These are phyloP conservation scores for Cyberlindnera japonica DNA, from an alignment of 805 yeast species.

Conservation along the genomic window DNA sequence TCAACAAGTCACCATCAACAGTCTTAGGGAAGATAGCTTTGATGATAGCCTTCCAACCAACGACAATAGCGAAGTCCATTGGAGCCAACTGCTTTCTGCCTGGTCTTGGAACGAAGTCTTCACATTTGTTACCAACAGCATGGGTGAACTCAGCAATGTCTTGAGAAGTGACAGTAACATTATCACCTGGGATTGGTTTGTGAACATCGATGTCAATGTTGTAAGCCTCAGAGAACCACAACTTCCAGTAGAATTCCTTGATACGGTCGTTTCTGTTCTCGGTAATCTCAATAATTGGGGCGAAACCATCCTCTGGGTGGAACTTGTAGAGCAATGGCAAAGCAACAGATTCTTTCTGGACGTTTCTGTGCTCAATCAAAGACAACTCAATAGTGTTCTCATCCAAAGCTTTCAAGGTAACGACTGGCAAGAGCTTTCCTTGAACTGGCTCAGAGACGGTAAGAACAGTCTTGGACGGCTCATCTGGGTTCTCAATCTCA, in stretches of 20 bases:
- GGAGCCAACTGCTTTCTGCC: constrained; percentile 89
- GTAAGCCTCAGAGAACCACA: constrained; percentile 82
- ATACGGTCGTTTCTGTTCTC: constrained; percentile 89
- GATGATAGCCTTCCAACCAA: constrained; percentile 98
- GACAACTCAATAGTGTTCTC: constrained; percentile 58
- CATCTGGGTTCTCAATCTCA: constrained; percentile 52
- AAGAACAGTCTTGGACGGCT: constrained; percentile 53
- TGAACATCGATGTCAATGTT: constrained; percentile 64
- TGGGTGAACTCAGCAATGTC: constrained; percentile 91
- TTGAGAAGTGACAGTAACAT: constrained; percentile 63
- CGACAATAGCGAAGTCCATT: constrained; percentile 98
- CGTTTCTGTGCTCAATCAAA: constrained; percentile 85
- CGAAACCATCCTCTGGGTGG: constrained; percentile 86
- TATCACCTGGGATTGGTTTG: constrained; percentile 65
- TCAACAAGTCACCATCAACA: constrained; percentile 94
- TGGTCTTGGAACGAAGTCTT: constrained; percentile 87
- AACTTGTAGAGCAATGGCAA: constrained; percentile 76
- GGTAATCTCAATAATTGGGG: constrained; percentile 89
- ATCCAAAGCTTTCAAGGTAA: constrained; percentile 51
- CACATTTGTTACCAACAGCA: constrained; percentile 96
- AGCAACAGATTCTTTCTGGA: constrained; percentile 67
- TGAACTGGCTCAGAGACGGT: constrained; percentile 67
- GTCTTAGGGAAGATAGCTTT: constrained; percentile 96
- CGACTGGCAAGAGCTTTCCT: constrained; percentile 66
- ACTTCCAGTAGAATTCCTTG: constrained; percentile 94